Evolutionary conservation across 495 filamentous ascomycete genomes (phyloP), one percentile per base, ranked within the genome.

Genomic region (Penicillium coprophilum): DNA sequence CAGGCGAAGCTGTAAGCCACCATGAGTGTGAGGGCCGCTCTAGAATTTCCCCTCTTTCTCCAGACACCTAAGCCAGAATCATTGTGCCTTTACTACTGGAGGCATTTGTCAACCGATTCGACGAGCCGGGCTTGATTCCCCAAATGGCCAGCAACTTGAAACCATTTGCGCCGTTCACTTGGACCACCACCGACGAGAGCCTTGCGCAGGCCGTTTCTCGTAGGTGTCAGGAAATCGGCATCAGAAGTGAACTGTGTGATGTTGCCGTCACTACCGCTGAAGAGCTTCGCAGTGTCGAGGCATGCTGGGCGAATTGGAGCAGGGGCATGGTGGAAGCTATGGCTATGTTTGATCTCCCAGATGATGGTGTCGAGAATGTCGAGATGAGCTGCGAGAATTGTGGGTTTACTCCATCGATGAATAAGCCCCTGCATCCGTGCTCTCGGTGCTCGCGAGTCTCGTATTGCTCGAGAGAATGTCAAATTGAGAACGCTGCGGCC

Each of bases 381-480:
- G 48, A 47, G 6, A 30, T 27, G 27, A 11, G 28, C 12, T 60
- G 57, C 34, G 24, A 19, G 21, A 20, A 31, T 43, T 63, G 60
- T 52, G 46, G 51, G 2, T 53, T 60, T 30, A 56, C 60, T 9
- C 46, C 52, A 4, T 50, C 34, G 6, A 28, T 56, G 34, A 41
- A 60, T 47, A 31, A 6, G 17, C 9, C 24, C 6, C 46, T 63
- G 31, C 4, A 38, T n/a, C 40, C 46, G 2, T 59, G 56, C 39
- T 28, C 31, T 38, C 34, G 27, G 17, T 63, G 60, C 17, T 34
- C 40, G 41, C 6, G 15, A 24, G 28, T 36, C 34, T 49, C n/a
- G 4, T 59, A 62, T 32, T 62, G 60, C 38, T 32, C 45, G n/a
- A 50, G 27, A 40, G 50, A 19, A 31, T 62, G 55, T 51, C 50